Conservation (phyloP, 148 eudicot species). For the Linanthus parryae region DNA sequence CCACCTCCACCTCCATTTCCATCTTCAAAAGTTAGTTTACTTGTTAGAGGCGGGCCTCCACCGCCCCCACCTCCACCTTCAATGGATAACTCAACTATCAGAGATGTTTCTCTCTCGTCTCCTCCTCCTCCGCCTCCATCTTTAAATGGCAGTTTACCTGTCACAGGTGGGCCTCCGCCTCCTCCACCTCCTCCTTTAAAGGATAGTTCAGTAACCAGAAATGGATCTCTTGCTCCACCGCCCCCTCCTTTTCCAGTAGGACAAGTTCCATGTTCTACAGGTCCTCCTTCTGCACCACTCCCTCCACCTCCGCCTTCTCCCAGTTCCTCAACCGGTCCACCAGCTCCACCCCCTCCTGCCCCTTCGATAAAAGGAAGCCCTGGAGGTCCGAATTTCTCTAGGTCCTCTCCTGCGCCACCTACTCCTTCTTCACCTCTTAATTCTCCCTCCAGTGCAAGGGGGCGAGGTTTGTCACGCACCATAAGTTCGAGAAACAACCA, state of each 20-base stretch:
- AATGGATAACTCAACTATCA: background rate
- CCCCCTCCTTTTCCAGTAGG: conserved; percentile 19
- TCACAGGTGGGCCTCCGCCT: conserved; percentile 5
- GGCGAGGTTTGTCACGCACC: conserved; percentile 34
- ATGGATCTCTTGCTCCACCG: conserved; percentile 17
- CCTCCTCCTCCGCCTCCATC: conserved; percentile 15
- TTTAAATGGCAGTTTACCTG: conserved; percentile 1
- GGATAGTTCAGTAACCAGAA: conserved; percentile 7
- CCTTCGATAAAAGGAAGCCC: conserved; percentile 19
- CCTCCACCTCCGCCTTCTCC: conserved; percentile 50
- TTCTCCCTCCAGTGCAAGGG: conserved; percentile 35
- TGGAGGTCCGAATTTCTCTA: conserved; percentile 4
- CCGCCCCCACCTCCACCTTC: conserved; percentile 24
- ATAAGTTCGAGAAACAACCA: conserved; percentile 35
- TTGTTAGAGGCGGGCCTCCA: conserved; percentile 15
- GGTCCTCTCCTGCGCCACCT: conserved; percentile 24
- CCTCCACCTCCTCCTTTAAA: conserved; percentile 25
- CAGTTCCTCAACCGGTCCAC: conserved; percentile 23
- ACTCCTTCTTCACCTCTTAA: conserved; percentile 48
- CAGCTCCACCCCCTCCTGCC: conserved; percentile 53
- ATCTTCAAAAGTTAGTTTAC: conserved; percentile 10
- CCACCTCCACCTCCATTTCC: conserved; percentile 22
- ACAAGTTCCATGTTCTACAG: conserved; percentile 6
- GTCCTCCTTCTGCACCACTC: conserved; percentile 22
- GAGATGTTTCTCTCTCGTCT: conserved; percentile 12